Evolutionary conservation across 805 yeast species (phyloP), one percentile per base, ranked within the genome.

Genomic region (Lipomyces yamadae): DNA sequence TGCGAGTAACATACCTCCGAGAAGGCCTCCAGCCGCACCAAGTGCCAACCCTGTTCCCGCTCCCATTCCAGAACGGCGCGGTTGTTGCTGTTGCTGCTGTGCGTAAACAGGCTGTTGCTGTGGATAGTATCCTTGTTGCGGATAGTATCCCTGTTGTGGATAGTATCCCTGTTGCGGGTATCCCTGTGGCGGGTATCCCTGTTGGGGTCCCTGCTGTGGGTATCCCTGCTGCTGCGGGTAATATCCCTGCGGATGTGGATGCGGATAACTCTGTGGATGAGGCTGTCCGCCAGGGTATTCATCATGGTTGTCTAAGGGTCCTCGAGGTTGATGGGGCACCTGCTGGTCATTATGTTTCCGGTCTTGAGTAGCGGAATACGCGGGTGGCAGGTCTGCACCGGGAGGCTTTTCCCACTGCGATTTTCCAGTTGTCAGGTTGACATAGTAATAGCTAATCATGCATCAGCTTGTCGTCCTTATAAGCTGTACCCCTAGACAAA

Each of bases 351-450:
- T 61, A 29, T 56, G 69, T 58, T 32, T 62, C 45, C 59, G 61
- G 29, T 57, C 55, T 11, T 56, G 29, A 32, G 59, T 13, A 56
- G 56, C 68, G 37, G 62, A 58, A 32, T 67, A 59, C 2, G 70
- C 61, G 15, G 69, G 69, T 2, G 76, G 75, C 24, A 73, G 73
- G n/a, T 76, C 71, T 35, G 69, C 59, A 32, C 63, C 75, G 1
- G 64, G 29, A 15, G 97, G 98, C 13, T 87, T 86, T 62, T 91
- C 97, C 98, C 98, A 94, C 77, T 92, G 97, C 0, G 97, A 91
- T 71, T 85, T 81, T 67, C 90, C 88, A 13, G 91, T 85, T 15
- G 81, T 74, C 70, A 90, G 78, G 72, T 92, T 82, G n/a, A 94
- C 97, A 74, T 87, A 94, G 77, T 88, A 94, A 87, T 88, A 91